These are phyloP conservation scores for Melampsora americana DNA, from an alignment of 1,284 basidiomycete species.

Conservation along the genomic window DNA sequence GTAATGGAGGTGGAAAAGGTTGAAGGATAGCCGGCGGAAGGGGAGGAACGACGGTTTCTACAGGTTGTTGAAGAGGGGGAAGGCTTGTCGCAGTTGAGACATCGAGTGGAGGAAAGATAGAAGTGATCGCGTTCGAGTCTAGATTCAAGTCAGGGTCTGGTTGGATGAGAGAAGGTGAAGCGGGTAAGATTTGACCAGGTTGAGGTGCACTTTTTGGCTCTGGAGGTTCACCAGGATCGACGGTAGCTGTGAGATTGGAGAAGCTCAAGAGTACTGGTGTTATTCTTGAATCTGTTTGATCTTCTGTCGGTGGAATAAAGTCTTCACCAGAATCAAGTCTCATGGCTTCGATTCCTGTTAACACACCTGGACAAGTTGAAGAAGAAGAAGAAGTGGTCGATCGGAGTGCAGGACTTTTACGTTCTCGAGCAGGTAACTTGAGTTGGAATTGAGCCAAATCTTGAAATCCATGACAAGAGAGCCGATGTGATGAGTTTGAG, in stretches of 20 bases:
- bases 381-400: neutral
- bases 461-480: neutral
- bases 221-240: neutral
- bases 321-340: neutral
- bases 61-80: constrained; percentile 28
- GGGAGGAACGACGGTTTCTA: constrained; percentile 41
- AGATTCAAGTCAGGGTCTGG: neutral
- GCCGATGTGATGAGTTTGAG: neutral
- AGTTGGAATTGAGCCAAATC: constrained; percentile 25
- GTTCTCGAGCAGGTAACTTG: constrained; percentile 2
- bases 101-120: neutral
- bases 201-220: neutral
- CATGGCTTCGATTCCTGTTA: neutral
- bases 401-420: neutral
- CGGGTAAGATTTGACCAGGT: neutral
- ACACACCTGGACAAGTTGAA: neutral
- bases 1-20: constrained; percentile 23
- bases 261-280: neutral
- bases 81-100: constrained; percentile 10
- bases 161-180: neutral
- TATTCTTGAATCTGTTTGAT: no score
- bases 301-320: neutral
- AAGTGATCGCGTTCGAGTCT: neutral
- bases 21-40: constrained; percentile 38
- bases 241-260: neutral